Evolutionary conservation across 2,329 filamentous ascomycete genomes (phyloP), one percentile per base, ranked within the genome.

Genomic region (Pyricularia grisea): DNA sequence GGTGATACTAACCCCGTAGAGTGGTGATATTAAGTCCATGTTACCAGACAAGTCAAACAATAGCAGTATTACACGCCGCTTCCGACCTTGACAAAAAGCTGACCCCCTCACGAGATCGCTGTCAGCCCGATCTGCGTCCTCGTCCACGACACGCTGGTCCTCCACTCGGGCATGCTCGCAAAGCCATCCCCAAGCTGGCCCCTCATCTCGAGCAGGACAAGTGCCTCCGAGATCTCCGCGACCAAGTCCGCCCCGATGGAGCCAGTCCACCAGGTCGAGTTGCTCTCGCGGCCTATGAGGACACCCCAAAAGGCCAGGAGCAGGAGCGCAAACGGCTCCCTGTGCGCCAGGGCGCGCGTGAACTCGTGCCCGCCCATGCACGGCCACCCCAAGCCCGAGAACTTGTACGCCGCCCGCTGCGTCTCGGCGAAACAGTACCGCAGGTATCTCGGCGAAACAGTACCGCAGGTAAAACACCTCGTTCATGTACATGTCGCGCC

Each of bases 401-500:
- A 68, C 58, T 65, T 64, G 60, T 55, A 68, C n/a, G 14, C 31
- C 30, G 31, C 67, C 31, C 67, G 60, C 31, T 14, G 30, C 60
- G 58, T 33, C 58, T 68, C 67, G 31, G 67, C 67, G 60, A 68
- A 68, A 60, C n/a, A 25, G 58, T 64, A 64, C 27, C 60, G 58
- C 20, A 68, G 67, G 67, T 65, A 68, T 33, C 58, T 68, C 67
- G 31, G 67, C 67, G 60, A 68, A 68, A 60, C n/a, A 25, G 58
- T 64, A 64, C 27, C 60, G 58, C 20, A 68, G 67, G 67, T 65
- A 68, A 28, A 64, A 68, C 17, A 68, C 67, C 23, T 36, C 36
- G 67, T 68, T 68, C 28, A 36, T 61, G 60, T 65, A 68, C 67
- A 68, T 68, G 67, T 68, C 67, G 58, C 67, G 67, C 33, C 67